A percentile compares a stretch with the other conserved stretches of the same genome.
Evolutionary conservation across 1,139 yeast genomes (phyloP).

Genomic region (Blastobotrys illinoisensis): DNA sequence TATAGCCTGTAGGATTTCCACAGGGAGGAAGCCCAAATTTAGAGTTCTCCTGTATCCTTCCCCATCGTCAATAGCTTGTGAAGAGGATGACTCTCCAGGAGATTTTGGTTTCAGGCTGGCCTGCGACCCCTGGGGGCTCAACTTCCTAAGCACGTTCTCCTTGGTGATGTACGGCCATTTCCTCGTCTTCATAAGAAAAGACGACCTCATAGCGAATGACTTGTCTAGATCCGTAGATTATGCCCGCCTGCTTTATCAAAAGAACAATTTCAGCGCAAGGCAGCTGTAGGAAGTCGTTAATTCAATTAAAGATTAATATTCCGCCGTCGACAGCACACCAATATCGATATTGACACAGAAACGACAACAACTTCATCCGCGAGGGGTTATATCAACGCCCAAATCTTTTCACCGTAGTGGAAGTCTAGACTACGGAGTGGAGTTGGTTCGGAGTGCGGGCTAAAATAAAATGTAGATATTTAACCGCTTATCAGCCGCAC

Average conservation of each 20-base stretch:
- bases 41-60: neutral
- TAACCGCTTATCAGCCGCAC: neutral
- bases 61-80: neutral
- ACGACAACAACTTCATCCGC: no score
- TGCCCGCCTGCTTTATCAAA: neutral
- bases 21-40: slow-evolving; percentile 11
- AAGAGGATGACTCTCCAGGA: slow-evolving; percentile 18
- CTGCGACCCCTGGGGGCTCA: neutral
- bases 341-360: no score
- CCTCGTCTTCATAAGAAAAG: neutral
- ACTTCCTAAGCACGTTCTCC: neutral
- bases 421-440: no score
- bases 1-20: slow-evolving; percentile 12
- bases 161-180: neutral
- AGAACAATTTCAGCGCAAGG: neutral
- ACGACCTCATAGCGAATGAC: neutral
- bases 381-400: no score
- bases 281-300: neutral
- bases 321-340: neutral
- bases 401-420: no score
- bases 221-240: neutral
- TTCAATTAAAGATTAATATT: neutral
- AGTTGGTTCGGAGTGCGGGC: no score
- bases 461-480: neutral
- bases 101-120: neutral